Conservation (phyloP, 1,284 basidiomycete genomes). For the Thelephora terrestris region DNA sequence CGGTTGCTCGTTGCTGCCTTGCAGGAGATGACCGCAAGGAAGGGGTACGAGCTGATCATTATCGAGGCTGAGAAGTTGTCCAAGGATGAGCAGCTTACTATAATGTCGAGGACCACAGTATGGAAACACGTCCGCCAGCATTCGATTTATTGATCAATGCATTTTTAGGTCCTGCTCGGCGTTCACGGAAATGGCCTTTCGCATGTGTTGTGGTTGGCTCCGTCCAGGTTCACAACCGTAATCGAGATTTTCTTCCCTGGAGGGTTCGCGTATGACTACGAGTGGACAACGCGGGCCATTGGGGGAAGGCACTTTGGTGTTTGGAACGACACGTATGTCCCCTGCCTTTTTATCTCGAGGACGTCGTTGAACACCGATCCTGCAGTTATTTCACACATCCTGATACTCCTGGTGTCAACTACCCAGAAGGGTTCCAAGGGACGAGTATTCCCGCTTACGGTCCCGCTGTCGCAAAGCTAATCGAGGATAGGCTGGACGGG, state of each 20-base stretch:
- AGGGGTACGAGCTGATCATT: conserved; percentile 55
- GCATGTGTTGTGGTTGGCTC: conserved; percentile 69
- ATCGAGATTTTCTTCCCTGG: conserved; percentile 75
- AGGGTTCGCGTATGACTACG: conserved; percentile 77
- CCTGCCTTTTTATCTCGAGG: background rate
- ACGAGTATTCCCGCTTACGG: conserved; percentile 58
- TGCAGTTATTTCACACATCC: conserved; percentile 38
- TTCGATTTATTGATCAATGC: background rate
- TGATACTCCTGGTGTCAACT: conserved; percentile 42
- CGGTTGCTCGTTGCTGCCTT: conserved; percentile 45
- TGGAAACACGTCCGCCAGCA: conserved; percentile 13
- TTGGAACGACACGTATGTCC: conserved; percentile 63
- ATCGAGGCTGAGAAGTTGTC: conserved; percentile 56
- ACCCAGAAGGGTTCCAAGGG: conserved; percentile 73
- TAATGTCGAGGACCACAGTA: conserved; percentile 58
- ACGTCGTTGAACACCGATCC: conserved; percentile 1
- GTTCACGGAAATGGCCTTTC: conserved; percentile 79
- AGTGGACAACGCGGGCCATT: conserved; percentile 62
- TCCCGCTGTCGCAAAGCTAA: conserved; percentile 39
- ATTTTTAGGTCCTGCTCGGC: conserved; percentile 55
- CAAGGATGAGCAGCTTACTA: conserved; percentile 61
- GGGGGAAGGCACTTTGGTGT: conserved; percentile 69
- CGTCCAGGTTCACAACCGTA: conserved; percentile 52
- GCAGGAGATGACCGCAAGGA: conserved; percentile 38
- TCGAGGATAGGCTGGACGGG: conserved; percentile 46